These are phyloP conservation scores for Allium sativum DNA, from an alignment of 106 monocot genomes.

Conservation along the genomic window DNA sequence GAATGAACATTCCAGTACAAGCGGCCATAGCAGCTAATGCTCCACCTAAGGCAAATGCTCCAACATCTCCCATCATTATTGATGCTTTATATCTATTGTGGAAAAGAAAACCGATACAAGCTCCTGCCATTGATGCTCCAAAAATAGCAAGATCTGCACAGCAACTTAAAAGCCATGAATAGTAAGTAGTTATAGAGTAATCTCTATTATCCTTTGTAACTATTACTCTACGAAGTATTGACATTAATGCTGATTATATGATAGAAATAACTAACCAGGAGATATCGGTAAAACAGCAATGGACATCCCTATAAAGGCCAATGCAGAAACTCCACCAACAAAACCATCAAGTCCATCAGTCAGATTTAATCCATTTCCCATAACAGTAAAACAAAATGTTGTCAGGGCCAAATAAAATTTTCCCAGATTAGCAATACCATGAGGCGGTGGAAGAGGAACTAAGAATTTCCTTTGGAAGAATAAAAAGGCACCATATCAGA, in stretches of 20 bases:
- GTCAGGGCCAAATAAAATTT: conserved; percentile 37
- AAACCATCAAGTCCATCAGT: conserved; percentile 59
- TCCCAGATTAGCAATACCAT: conserved; percentile 46
- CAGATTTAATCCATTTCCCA: conserved; percentile 45
- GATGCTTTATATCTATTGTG: conserved; percentile 83
- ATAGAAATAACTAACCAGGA: conserved; percentile 23
- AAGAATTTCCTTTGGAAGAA: conserved; percentile 53
- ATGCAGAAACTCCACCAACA: conserved; percentile 53
- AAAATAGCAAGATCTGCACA: conserved; percentile 72
- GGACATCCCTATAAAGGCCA: conserved; percentile 56
- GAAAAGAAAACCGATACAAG: conserved; percentile 79
- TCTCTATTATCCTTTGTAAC: background rate
- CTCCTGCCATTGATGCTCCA: conserved; percentile 89
- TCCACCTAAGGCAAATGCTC: conserved; percentile 79
- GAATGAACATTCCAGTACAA: conserved; percentile 88
- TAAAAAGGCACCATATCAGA: background rate
- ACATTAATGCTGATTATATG: background rate
- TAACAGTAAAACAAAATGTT: conserved; percentile 38
- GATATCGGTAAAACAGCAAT: conserved; percentile 64
- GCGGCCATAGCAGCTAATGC: conserved; percentile 87
- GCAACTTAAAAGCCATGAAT: conserved; percentile 1
- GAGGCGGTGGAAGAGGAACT: conserved; percentile 54
- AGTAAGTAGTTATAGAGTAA: background rate
- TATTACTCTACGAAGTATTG: no score
- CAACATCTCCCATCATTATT: conserved; percentile 69